These are phyloP conservation scores for Termitomyces titanicus DNA, from an alignment of 768 basidiomycete genomes.

Conservation along the genomic window DNA sequence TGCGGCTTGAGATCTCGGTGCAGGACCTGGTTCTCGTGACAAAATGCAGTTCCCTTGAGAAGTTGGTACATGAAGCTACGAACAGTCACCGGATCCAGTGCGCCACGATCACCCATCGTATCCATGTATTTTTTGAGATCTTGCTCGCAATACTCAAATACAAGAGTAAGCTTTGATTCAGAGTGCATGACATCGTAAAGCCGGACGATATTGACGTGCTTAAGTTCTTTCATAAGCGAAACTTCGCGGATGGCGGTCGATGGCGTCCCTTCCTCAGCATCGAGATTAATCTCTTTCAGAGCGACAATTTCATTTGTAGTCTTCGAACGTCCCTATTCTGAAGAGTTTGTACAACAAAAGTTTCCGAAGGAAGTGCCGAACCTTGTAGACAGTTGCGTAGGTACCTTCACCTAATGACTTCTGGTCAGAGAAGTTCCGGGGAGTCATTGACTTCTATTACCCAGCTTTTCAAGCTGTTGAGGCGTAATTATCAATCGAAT, in stretches of 20 bases:
- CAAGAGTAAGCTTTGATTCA: slow-evolving; percentile 95
- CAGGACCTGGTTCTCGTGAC: slow-evolving; percentile 96
- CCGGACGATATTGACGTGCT: slow-evolving; percentile 97
- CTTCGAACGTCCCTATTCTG: slow-evolving; percentile 78
- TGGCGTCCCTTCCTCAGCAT: slow-evolving; percentile 98
- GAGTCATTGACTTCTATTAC: slow-evolving; percentile 26
- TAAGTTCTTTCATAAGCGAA: slow-evolving; percentile 98
- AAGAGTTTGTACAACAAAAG: background rate
- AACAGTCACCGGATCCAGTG: slow-evolving; percentile 85
- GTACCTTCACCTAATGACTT: slow-evolving; percentile 82
- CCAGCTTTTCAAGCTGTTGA: slow-evolving; percentile 83
- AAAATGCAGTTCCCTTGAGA: slow-evolving; percentile 95
- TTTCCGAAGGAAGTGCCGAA: slow-evolving; percentile 23
- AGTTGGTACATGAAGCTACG: slow-evolving; percentile 98
- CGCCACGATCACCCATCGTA: slow-evolving; percentile 92
- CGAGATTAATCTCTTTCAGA: slow-evolving; percentile 97
- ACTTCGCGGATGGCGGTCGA: slow-evolving; percentile 99
- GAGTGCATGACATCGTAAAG: slow-evolving; percentile 99
- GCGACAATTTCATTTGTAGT: slow-evolving; percentile 99
- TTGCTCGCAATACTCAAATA: slow-evolving; percentile 98
- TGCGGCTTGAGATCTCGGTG: slow-evolving; percentile 99
- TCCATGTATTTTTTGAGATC: slow-evolving; percentile 99
- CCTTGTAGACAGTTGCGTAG: slow-evolving; percentile 98
- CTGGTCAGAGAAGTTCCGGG: slow-evolving; percentile 32
- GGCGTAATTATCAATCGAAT: background rate